Base-by-base conservation (phyloP, 2,329 filamentous ascomycete genomes). In the Penicillium expansum region DNA sequence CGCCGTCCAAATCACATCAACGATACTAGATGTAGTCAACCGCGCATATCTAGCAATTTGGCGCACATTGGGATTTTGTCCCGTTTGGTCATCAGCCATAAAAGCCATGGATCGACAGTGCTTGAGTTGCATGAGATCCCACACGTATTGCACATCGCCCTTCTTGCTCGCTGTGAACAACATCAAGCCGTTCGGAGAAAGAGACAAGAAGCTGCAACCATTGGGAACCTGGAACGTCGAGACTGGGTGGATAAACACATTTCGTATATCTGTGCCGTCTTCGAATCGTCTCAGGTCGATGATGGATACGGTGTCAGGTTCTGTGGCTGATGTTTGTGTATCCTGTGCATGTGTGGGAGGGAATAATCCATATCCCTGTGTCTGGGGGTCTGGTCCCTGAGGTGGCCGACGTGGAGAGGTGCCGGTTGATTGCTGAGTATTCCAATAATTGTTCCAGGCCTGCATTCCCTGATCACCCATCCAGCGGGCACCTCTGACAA, bases 41-140 rank as follows among this genome's bases (percentile, higher is more conserved):
- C 94, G 87, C 20, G 91, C 90, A 69, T 96, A 97, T 58, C 92
- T 86, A 8, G 92, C 91, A 58, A 97, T 82, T 71, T 96, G 91
- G 47, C 92, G 87, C 32, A 97, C 90, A 59, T 72, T 75, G 8
- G 71, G 63, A 24, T 63, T 64, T 30, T 71, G 66, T 24, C 65
- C 53, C 18, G 63, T 55, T 16, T 67, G 63, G 41, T 77, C 70
- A 20, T 77, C 75, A 4, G 70, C 60, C 30, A 77, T 64, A 52
- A 76, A 74, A 41, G 66, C 65, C 55, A 67, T 71, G 37, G 71
- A 65, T 53, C 76, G 74, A 35, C 75, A 75, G 63, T 80, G 68
- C 58, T 74, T 76, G 38, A 75, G 69, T 59, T 80, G 78, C 74
- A 80, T 76, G 27, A 81, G 64, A 67, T 80, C 77, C 79, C 79